phyloP scores from a whole-genome alignment of 192 early-diverging fungal genomes.

The Tieghemiomyces parasiticus region DNA sequence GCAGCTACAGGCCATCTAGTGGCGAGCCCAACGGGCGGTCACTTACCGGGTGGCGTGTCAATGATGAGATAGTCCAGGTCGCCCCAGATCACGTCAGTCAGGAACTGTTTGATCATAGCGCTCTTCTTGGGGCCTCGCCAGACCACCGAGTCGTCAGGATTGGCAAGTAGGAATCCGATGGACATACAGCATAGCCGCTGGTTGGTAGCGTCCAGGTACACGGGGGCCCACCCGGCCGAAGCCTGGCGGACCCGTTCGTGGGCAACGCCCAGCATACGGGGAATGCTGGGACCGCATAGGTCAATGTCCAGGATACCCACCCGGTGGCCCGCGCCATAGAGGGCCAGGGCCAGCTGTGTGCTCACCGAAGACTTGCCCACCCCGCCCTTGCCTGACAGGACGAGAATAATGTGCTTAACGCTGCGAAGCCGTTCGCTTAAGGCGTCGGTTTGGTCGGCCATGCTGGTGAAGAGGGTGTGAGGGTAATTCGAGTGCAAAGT shows the following conservation, averaged over 20 bases:
- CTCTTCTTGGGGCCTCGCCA: conserved; percentile 99
- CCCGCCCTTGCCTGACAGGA: conserved; percentile 96
- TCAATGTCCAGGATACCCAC: conserved; percentile 95
- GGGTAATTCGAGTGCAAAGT: no score
- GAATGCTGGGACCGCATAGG: conserved; percentile 92
- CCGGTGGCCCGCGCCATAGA: conserved; percentile 40
- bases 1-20: no score
- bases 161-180: conserved; percentile 83
- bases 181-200: conserved; percentile 82
- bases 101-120: conserved; percentile 95
- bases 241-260: conserved; percentile 81
- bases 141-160: conserved; percentile 84
- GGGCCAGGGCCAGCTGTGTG: conserved; percentile 62
- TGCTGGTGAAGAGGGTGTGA: neutral
- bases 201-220: conserved; percentile 41
- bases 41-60: conserved; percentile 78
- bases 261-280: conserved; percentile 88
- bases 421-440: conserved; percentile 17
- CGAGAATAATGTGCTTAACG: conserved; percentile 80
- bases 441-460: neutral
- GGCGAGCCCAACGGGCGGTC: neutral
- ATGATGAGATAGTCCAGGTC: conserved; percentile 87
- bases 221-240: conserved; percentile 77
- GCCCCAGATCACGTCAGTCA: conserved; percentile 94
- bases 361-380: conserved; percentile 94